Base-by-base conservation (phyloP, 768 basidiomycete species). In the Termitomyces sp. region DNA sequence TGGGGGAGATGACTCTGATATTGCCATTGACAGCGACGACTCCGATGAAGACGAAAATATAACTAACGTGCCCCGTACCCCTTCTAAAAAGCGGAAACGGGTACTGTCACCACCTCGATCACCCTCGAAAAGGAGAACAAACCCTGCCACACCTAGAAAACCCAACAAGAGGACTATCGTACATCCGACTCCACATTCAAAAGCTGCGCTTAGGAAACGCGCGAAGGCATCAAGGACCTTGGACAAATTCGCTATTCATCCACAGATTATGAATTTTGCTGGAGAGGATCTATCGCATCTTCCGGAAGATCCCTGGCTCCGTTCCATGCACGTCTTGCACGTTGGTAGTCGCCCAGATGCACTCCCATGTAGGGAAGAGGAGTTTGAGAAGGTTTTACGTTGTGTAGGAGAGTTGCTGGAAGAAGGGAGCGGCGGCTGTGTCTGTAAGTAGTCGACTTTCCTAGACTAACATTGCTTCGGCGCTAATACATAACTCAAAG, bases 391-490 rank as follows among this genome's bases (percentile, higher is more conserved):
- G 46, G 87, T 98, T 24, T 65, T 94, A 64, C 77, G 81, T 24
- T 83, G 84, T 41, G 87, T 98, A 3, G 87, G 89, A 53, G 90
- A 94, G 60, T 75, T 96, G 32, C 75, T 99, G 13, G 94, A 97
- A 59, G 92, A 94, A 62, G 93, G 94, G 0, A 92, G 89, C 41
- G 96, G 96, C 1, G 96, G 96, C 18, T 99, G 97, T 71, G 78
- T 99, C 52, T 98, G 95, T 96, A 66, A 68, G 93, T 77, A 20
- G 10, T 47, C 26, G 16, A 6, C 52, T 33, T 36, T 50, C 11
- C 8, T 35, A 44, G 40, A 38, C 5, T 20, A 55, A 60, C 46
- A 47, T 38, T 13, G 50, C 26, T 45, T 61, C 26, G 62, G 52
- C 54, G 20, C 8, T 36, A 14, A 30, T 24, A 16, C 3, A 18